Base-by-base conservation (phyloP, 2,329 filamentous ascomycete species). In the Fusarium tricinctum region DNA sequence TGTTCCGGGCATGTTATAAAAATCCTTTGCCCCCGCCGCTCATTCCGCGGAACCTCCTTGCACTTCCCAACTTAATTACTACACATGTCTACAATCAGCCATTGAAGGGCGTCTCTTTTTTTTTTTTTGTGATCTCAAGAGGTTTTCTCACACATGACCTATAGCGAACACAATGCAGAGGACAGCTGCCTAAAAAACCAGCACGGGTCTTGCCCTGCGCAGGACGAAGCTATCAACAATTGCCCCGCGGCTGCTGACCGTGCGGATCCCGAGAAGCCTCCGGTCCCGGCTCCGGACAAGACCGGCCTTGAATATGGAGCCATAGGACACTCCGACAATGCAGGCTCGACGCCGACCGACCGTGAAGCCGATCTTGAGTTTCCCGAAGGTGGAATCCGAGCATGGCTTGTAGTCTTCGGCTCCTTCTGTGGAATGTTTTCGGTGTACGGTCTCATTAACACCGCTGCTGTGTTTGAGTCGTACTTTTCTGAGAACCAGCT, bases 401-500 rank as follows among this genome's bases (percentile, higher is more conserved):
- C 89, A 54, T 94, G 91, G 89, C 80, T 89, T 6, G 91, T 93
- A 20, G 90, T 93, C 3, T 79, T 92, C 17, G 91, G 91, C 15
- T 88, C 87, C 5, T 93, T 92, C 77, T 86, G 85, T 64, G 89
- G 88, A 12, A 87, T 92, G 74, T 81, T 88, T 62, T 86, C 88
- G 4, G 83, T 85, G 2, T 87, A 92, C 55, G 91, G 91, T 0
- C 83, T 91, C 57, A 86, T 92, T 80, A 91, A 91, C 74, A 87
- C 85, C 51, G 61, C 64, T 43, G 74, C 68, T 20, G 66, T 74
- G 26, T 92, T 94, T 78, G 90, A 95, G 79, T 87, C 91, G 15
- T 95, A 95, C 78, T 86, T 97, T 64, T 84, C 88, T 32, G 86
- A 84, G 20, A 83, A 97, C 75, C 92, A 96, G 74, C 84, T 97